Base-by-base conservation (phyloP, 106 monocot species). In the Triglochin maritima region DNA sequence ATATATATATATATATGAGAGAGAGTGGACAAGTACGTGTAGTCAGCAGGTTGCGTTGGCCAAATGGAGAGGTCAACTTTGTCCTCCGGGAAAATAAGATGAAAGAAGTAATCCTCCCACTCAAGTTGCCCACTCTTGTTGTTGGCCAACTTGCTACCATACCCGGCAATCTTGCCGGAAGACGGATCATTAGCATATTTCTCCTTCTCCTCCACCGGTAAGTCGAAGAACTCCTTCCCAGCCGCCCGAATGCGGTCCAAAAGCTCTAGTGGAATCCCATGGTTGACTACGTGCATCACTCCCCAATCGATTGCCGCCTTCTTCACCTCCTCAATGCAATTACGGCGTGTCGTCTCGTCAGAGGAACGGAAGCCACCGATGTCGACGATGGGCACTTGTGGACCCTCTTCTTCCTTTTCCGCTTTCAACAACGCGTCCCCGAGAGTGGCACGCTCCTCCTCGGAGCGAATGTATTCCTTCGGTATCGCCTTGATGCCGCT, bases 71-170 rank as follows among this genome's bases (percentile, higher is more conserved):
- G n/a, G 50, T 89, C 79, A 3, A 72, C 70, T 77, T 78, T 84
- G 49, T 85, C 74, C 16, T 75, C 60, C 1, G 89, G 93, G 75
- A 80, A 84, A 46, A 86, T 68, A 55, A 94, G 82, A 69, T 94
- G 93, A 59, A 94, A 94, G 76, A 82, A 89, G 84, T 94, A 94
- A 71, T 94, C 93, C 74, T 86, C 76, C 93, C 93, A 94, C 80
- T 89, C 89, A 0, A 84, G 80, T 68, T 62, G 59, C 66, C 89
- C 93, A 53, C 82, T 79, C 0, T 62, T 76, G 64, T 79, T 94
- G 56, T 86, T 84, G 3, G 89, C 93, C 13, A 94, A 80, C 78
- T 89, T 89, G 80, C 93, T 94, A 3, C 89, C 86, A 53, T 94
- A 94, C 13, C 93, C 93, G 17, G 75, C 72, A 13, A 94, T 86